These are phyloP conservation scores for Rhododendron ferrugineum DNA, from an alignment of 148 eudicot species.

Conservation along the genomic window DNA sequence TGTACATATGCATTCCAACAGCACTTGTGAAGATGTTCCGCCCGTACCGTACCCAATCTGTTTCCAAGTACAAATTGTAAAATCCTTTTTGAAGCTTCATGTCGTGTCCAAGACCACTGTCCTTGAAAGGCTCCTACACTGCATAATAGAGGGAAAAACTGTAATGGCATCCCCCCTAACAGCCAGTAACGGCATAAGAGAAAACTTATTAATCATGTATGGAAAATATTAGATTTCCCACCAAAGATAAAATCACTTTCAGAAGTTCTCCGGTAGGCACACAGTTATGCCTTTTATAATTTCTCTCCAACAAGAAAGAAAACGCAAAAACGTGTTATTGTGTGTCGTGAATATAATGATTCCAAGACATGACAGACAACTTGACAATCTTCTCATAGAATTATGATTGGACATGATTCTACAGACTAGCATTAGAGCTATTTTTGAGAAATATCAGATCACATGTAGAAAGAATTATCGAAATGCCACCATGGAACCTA, in stretches of 20 bases:
- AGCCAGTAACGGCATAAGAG: neutral
- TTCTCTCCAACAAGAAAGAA: neutral
- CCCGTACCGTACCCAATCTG: neutral
- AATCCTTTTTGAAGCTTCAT: neutral
- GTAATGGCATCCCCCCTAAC: neutral
- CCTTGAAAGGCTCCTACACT: conserved; percentile 24
- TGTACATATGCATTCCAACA: neutral
- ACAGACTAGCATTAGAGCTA: neutral
- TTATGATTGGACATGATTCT: neutral
- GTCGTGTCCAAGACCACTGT: conserved; percentile 16
- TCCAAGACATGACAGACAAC: neutral
- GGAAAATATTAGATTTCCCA: neutral
- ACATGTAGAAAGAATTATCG: neutral
- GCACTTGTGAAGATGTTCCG: neutral
- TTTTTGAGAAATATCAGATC: neutral
- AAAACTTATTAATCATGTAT: neutral
- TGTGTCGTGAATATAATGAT: neutral
- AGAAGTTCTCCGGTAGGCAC: neutral
- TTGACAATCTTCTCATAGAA: neutral
- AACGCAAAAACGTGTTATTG: neutral
- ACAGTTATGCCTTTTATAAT: neutral
- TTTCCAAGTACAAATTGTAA: neutral
- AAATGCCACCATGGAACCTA: neutral
- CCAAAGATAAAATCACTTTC: neutral
- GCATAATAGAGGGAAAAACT: neutral